Evolutionary conservation across 495 filamentous ascomycete species (phyloP).

Genomic region (Penicillium pancosmium): DNA sequence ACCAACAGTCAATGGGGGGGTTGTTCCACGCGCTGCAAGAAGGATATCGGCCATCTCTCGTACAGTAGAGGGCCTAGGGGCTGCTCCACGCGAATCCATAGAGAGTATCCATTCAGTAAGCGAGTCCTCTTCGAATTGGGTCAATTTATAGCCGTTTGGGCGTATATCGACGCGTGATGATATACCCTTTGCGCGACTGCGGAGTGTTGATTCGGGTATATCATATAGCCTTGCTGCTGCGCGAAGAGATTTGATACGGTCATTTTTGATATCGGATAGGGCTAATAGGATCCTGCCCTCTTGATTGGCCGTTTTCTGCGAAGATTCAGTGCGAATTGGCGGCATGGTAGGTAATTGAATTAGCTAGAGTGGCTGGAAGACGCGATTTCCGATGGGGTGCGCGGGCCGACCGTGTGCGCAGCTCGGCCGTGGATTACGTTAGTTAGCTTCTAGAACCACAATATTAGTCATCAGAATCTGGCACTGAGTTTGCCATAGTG

Average conservation of each 20-base stretch:
- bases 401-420: neutral
- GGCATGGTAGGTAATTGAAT: constrained; percentile 1
- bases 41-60: constrained; percentile 2
- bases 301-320: constrained; percentile 1
- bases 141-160: neutral
- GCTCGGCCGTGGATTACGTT: neutral
- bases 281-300: constrained; percentile 7
- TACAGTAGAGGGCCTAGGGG: neutral
- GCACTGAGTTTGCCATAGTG: no score
- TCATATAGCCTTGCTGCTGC: constrained; percentile 4
- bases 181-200: neutral
- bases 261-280: neutral
- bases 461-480: no score
- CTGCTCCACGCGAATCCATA: constrained; percentile 4
- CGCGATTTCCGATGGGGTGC: neutral
- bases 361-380: neutral
- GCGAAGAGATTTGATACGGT: constrained; percentile 2
- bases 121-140: constrained; percentile 1
- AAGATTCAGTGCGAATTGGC: constrained; percentile 2
- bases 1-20: neutral
- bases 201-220: neutral
- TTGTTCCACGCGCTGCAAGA: neutral
- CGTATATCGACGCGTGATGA: neutral
- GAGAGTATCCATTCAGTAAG: neutral
- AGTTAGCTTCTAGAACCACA: no score